Conservation (phyloP, 164 flowering plant genomes). For the Nymphaea thermarum region DNA sequence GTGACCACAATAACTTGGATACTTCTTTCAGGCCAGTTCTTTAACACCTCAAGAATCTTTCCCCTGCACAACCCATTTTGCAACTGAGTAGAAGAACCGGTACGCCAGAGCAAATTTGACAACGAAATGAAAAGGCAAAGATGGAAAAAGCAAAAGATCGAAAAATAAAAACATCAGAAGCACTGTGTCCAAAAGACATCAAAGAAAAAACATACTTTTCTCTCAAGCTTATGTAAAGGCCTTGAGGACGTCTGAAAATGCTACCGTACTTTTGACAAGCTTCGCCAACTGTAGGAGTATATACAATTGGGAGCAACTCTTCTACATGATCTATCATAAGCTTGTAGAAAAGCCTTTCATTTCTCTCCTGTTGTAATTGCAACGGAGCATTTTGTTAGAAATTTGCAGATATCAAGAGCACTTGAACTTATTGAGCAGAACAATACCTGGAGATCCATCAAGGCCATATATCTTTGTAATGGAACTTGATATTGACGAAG, state of each 20-base stretch:
- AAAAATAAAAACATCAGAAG: too few species aligned
- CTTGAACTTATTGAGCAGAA: too few species aligned
- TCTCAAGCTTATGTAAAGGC: conserved; percentile 70
- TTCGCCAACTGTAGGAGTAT: conserved; percentile 88
- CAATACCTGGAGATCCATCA: conserved; percentile 76
- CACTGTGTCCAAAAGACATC: too few species aligned
- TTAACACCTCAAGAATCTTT: conserved; percentile 66
- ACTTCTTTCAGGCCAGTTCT: conserved; percentile 81
- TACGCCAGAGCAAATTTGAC: background rate
- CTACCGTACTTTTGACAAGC: conserved; percentile 89
- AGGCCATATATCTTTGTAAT: conserved; percentile 58
- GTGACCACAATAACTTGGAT: conserved; percentile 86
- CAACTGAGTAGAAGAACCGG: background rate
- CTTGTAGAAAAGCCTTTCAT: conserved; percentile 76
- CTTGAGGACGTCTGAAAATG: conserved; percentile 84
- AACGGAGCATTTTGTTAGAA: too few species aligned
- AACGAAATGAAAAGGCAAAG: too few species aligned
- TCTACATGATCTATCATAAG: conserved; percentile 74
- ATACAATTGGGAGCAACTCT: conserved; percentile 77
- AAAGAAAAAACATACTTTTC: conserved; percentile 39
- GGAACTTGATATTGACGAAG: conserved; percentile 69
- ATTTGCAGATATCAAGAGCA: too few species aligned
- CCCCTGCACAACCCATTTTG: conserved; percentile 32
- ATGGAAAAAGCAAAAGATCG: too few species aligned
- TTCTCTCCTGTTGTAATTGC: conserved; percentile 48